Conservation (phyloP, 2,329 filamentous ascomycete genomes). For the Dothistroma septosporum region DNA sequence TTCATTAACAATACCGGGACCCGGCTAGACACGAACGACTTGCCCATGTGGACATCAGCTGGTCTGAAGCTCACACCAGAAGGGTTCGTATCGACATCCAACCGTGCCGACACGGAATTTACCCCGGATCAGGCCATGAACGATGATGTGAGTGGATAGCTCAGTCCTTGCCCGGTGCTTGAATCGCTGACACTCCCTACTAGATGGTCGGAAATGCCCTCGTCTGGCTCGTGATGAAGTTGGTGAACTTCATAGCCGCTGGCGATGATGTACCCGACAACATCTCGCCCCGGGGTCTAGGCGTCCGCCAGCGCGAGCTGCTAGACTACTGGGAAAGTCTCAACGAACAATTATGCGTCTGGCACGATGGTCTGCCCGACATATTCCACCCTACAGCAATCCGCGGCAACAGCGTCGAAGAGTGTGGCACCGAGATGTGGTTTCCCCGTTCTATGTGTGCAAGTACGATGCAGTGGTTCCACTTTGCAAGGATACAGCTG, state of each 20-base stretch:
- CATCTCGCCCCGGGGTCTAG: conserved; percentile 40
- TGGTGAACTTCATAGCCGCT: conserved; percentile 60
- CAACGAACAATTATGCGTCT: conserved; percentile 54
- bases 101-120: conserved; percentile 42
- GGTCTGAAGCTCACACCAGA: conserved; percentile 55
- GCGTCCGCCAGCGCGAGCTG: conserved; percentile 48
- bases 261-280: conserved; percentile 48
- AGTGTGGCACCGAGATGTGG: conserved; percentile 17
- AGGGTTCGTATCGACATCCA: conserved; percentile 49
- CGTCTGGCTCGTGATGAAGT: conserved; percentile 62
- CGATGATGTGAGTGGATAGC: conserved; percentile 45
- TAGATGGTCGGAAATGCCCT: conserved; percentile 58
- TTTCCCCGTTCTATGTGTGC: conserved; percentile 59
- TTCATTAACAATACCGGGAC: conserved; percentile 61
- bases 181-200: not conserved
- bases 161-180: not conserved
- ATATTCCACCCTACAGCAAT: conserved; percentile 56
- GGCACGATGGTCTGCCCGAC: conserved; percentile 56
- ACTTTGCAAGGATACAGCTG: conserved; percentile 60
- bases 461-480: conserved; percentile 61
- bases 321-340: conserved; percentile 53
- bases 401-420: conserved; percentile 30
- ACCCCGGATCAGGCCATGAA: conserved; percentile 48
- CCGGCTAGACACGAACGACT: conserved; percentile 58
- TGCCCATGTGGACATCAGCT: conserved; percentile 61